These are phyloP conservation scores for Aspergillus sclerotioniger DNA, from an alignment of 495 filamentous ascomycete species.

Conservation along the genomic window DNA sequence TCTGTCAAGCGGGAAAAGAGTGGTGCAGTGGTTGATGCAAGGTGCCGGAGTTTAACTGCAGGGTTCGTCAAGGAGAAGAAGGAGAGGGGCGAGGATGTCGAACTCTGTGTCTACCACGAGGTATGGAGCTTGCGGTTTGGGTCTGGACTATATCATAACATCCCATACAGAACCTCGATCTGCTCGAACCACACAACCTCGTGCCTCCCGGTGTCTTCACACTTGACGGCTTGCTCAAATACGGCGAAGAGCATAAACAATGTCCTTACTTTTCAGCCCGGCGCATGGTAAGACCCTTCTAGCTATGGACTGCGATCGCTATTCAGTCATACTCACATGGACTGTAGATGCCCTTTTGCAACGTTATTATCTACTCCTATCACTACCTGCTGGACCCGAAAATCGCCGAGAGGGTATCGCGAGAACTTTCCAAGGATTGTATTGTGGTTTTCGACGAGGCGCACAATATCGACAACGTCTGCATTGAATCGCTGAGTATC, in stretches of 20 bases:
- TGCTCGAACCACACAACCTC: conserved; percentile 90
- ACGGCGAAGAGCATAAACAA: conserved; percentile 93
- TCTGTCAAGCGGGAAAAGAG: conserved; percentile 95
- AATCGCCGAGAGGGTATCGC: conserved; percentile 94
- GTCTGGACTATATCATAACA: conserved; percentile 15
- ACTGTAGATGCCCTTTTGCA: conserved; percentile 88
- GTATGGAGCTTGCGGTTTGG: conserved; percentile 40
- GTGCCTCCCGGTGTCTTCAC: conserved; percentile 95
- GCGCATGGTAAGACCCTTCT: conserved; percentile 71
- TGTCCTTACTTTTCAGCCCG: conserved; percentile 96
- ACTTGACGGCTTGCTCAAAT: conserved; percentile 79
- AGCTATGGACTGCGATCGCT: neutral
- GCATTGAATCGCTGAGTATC: conserved; percentile 95
- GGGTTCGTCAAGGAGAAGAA: conserved; percentile 98
- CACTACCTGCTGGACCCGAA: conserved; percentile 98
- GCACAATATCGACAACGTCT: conserved; percentile 99
- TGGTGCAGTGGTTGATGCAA: conserved; percentile 86
- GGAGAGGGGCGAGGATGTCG: conserved; percentile 87
- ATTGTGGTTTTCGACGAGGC: conserved; percentile 99
- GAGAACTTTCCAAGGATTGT: conserved; percentile 94
- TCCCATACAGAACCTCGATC: conserved; percentile 74
- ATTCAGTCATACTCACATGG: conserved; percentile 11
- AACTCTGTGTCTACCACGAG: conserved; percentile 93
- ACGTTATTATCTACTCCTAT: conserved; percentile 99
- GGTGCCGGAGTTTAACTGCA: conserved; percentile 91